phyloP scores from a whole-genome alignment of 306 rosid genomes.

The Cyclanthera cordifolia region DNA sequence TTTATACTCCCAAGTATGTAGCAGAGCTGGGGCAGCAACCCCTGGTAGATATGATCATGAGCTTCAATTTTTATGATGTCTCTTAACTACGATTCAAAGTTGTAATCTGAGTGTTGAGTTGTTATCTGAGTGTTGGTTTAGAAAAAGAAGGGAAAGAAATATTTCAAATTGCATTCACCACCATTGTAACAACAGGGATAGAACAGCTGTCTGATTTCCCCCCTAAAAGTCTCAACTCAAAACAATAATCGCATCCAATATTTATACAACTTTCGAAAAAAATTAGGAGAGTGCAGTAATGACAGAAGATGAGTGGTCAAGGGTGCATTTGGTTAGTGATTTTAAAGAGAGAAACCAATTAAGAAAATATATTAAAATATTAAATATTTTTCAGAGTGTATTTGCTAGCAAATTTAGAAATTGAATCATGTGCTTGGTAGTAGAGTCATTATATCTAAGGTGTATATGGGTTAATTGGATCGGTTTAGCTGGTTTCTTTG shows the following conservation, averaged over 20 bases:
- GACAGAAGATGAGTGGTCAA: not conserved
- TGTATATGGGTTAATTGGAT: too few relatives aligned
- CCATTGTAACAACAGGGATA: not conserved
- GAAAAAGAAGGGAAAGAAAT: not conserved
- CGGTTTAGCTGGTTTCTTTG: too few relatives aligned
- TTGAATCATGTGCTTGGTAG: too few relatives aligned
- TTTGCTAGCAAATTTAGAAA: too few relatives aligned
- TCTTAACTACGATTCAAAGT: not conserved
- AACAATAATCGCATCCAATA: not conserved
- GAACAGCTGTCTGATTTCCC: not conserved
- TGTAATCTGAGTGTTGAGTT: not conserved
- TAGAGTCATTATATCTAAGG: too few relatives aligned
- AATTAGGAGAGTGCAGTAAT: not conserved
- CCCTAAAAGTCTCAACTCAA: not conserved
- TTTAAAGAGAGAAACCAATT: too few relatives aligned
- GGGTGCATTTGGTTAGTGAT: not conserved
- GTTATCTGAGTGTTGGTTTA: not conserved
- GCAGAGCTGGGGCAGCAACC: not conserved
- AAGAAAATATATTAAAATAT: too few relatives aligned
- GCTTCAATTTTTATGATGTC: not conserved
- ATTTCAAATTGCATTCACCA: not conserved
- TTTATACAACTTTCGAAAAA: not conserved
- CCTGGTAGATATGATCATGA: not conserved
- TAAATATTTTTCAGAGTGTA: too few relatives aligned
- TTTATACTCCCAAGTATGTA: not conserved